Conservation (phyloP, 2,329 filamentous ascomycete genomes). For the Thielaviopsis punctulata region DNA sequence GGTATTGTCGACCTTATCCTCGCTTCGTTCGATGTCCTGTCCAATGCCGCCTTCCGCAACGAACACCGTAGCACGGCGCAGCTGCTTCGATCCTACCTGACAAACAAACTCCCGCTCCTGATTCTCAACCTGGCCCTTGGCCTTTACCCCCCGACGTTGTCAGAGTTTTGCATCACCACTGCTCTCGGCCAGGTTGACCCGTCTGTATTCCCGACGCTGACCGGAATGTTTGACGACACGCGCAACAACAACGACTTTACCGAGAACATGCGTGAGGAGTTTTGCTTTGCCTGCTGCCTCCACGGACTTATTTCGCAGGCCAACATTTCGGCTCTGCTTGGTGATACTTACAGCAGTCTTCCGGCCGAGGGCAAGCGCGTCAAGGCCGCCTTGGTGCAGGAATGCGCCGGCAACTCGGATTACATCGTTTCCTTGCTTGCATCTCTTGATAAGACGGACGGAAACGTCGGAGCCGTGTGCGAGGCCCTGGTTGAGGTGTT, state of each 20-base stretch:
- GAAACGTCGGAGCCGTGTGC: slow-evolving; percentile 74
- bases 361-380: slow-evolving; percentile 57
- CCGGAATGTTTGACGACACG: slow-evolving; percentile 40
- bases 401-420: slow-evolving; percentile 62
- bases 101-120: slow-evolving; percentile 45
- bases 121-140: slow-evolving; percentile 39
- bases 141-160: slow-evolving; percentile 57
- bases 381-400: slow-evolving; percentile 61
- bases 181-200: slow-evolving; percentile 69
- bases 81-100: slow-evolving; percentile 69
- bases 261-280: slow-evolving; percentile 48
- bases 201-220: slow-evolving; percentile 48
- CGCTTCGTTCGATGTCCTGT: slow-evolving; percentile 76
- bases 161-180: slow-evolving; percentile 52
- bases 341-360: slow-evolving; percentile 66
- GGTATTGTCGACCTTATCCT: slow-evolving; percentile 70
- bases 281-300: slow-evolving; percentile 77
- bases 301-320: slow-evolving; percentile 68
- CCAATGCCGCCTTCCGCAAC: slow-evolving; percentile 62
- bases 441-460: slow-evolving; percentile 78
- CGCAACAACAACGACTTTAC: slow-evolving; percentile 36
- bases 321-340: slow-evolving; percentile 63
- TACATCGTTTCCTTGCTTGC: slow-evolving; percentile 59
- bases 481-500: slow-evolving; percentile 60
- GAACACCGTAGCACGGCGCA: slow-evolving; percentile 44